Evolutionary conservation across 2,329 filamentous ascomycete genomes (phyloP), one percentile per base, ranked within the genome.

Genomic region (Madurella fahalii): DNA sequence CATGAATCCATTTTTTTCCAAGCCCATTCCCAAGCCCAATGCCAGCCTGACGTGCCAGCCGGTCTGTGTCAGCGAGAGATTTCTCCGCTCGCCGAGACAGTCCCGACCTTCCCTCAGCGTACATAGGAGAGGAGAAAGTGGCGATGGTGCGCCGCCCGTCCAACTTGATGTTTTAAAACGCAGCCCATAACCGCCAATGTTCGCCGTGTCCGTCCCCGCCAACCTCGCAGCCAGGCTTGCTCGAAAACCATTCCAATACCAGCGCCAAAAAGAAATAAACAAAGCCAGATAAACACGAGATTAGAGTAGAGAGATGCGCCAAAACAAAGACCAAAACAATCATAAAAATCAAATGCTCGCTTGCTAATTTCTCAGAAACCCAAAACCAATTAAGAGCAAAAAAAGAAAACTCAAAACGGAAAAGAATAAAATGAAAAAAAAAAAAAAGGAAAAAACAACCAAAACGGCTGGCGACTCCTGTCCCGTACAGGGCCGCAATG

Each of bases 321-420:
- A 61, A 62, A 66, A 65, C 56, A 59, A 66, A 65, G 56, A 59
- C 63, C 41, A 54, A 66, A 64, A 65, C 63, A 67, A 66, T 20
- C 55, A 40, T 30, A 61, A 69, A 68, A 67, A 63, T 67, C 69
- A 66, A 72, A 63, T 61, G 73, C 69, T 70, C 67, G 64, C 64
- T 61, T 63, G 63, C 64, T 63, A 64, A 63, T 57, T 53, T 50
- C 47, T 56, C 45, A 56, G 47, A 56, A 48, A 54, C 37, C 50
- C 43, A 55, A 53, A 60, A 45, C 42, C 16, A 30, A 53, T 25
- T 4, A 25, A 25, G 7, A 25, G 25, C 25, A 3, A 25, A 25
- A 25, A 3, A 4, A 25, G 7, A 25, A 3, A 7, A 25, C 25
- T 25, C 25, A 25, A 56, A 53, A 47, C 34, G 43, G 43, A 53